phyloP scores from a whole-genome alignment of 2,329 filamentous ascomycete genomes.

The Plectosphaerella sp. region DNA sequence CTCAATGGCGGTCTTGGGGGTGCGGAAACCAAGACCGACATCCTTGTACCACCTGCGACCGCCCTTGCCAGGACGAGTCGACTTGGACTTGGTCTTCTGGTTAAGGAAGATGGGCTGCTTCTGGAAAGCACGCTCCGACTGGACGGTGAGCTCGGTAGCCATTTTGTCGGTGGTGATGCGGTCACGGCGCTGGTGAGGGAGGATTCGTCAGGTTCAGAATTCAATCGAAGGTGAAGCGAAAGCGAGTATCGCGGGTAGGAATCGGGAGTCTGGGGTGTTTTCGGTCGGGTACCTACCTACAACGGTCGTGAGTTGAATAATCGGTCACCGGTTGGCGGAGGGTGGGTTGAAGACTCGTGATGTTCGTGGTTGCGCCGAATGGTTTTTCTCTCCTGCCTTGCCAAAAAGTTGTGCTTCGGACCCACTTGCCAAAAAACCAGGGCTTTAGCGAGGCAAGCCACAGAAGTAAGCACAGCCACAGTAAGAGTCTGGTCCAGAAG shows the following conservation, averaged over 20 bases:
- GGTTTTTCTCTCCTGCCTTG: not conserved
- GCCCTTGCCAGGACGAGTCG: constrained; percentile 82
- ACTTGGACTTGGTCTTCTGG: constrained; percentile 86
- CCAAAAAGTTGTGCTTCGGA: not conserved
- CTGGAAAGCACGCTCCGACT: constrained; percentile 99
- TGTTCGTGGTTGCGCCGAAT: not conserved
- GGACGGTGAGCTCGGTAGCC: constrained; percentile 98
- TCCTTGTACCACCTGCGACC: constrained; percentile 98
- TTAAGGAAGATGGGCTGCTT: constrained; percentile 99
- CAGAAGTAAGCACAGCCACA: not conserved
- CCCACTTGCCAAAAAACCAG: not conserved
- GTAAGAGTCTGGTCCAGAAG: not conserved
- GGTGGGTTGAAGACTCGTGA: not conserved
- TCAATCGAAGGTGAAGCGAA: not conserved
- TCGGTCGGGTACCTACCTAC: constrained; percentile 2
- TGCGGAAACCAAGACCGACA: constrained; percentile 98
- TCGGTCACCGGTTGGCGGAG: constrained; percentile 1
- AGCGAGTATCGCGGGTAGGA: not conserved
- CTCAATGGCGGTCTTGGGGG: constrained; percentile 97
- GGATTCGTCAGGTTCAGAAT: not conserved
- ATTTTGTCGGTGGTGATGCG: constrained; percentile 47
- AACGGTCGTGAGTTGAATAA: constrained; percentile 1
- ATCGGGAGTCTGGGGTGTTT: not conserved
- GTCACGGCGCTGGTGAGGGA: constrained; percentile 14
- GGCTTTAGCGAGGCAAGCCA: not conserved